Evolutionary conservation across 1,139 yeast species (phyloP).

Genomic region (Blastobotrys apis): DNA sequence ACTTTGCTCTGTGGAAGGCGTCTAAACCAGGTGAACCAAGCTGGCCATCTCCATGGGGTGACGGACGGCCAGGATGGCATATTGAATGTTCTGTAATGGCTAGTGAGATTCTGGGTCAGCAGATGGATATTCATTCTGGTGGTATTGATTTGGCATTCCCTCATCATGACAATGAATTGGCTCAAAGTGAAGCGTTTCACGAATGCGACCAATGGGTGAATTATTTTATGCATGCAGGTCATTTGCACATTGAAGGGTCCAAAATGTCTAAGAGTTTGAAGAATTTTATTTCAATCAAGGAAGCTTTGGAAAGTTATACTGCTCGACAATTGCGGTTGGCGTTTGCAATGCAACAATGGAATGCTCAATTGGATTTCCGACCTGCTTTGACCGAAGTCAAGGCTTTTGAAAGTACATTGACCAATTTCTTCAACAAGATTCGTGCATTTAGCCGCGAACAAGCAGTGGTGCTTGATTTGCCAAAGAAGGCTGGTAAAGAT

Average conservation of each 20-base stretch:
- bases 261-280: conserved; percentile 95
- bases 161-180: conserved; percentile 98
- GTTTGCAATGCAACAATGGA: conserved; percentile 91
- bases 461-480: conserved; percentile 44
- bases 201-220: conserved; percentile 94
- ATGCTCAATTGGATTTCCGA: conserved; percentile 86
- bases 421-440: conserved; percentile 78
- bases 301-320: conserved; percentile 68
- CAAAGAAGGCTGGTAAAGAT: conserved; percentile 46
- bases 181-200: conserved; percentile 92
- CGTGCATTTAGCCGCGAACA: conserved; percentile 67
- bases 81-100: conserved; percentile 99
- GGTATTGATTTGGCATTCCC: conserved; percentile 98
- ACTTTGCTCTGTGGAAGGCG: conserved; percentile 95
- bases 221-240: conserved; percentile 95
- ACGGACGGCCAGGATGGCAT: conserved; percentile 99
- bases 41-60: conserved; percentile 96
- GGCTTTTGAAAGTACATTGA: conserved; percentile 65
- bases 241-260: conserved; percentile 95
- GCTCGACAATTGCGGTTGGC: conserved; percentile 84
- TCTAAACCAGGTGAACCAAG: conserved; percentile 97
- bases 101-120: conserved; percentile 73
- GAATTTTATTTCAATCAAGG: conserved; percentile 90
- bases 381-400: conserved; percentile 74
- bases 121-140: conserved; percentile 93